phyloP scores from a whole-genome alignment of 805 yeast species.

The Saccharomycopsis babjevae region DNA sequence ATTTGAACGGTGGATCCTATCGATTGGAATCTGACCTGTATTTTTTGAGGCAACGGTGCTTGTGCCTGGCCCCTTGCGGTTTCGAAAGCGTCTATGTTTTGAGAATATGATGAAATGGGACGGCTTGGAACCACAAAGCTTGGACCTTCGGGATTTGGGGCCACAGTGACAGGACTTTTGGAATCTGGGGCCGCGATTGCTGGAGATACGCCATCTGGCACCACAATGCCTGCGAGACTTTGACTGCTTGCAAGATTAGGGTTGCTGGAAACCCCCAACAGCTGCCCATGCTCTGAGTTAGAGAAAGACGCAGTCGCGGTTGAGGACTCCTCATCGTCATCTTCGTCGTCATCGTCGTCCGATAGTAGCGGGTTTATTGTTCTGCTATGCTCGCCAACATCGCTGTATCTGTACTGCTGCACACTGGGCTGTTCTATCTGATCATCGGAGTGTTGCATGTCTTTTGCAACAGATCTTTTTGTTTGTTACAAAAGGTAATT shows the following conservation, averaged over 20 bases:
- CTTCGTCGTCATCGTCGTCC: background rate
- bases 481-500: too few species aligned
- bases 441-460: background rate
- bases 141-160: background rate
- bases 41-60: constrained; percentile 1
- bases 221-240: too few species aligned
- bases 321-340: background rate
- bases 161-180: too few species aligned
- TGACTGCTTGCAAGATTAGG: too few species aligned
- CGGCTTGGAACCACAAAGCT: too few species aligned
- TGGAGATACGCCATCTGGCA: too few species aligned
- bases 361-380: background rate
- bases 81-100: background rate
- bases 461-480: too few species aligned
- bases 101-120: background rate
- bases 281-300: background rate
- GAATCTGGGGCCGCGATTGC: too few species aligned
- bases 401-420: background rate
- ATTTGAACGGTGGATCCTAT: constrained; percentile 48
- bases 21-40: constrained; percentile 37
- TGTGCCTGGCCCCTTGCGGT: background rate
- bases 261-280: too few species aligned
- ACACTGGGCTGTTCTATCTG: background rate
- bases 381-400: background rate
- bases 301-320: background rate